These are phyloP conservation scores for Galerina sulciceps DNA, from an alignment of 768 basidiomycete genomes.

Conservation along the genomic window DNA sequence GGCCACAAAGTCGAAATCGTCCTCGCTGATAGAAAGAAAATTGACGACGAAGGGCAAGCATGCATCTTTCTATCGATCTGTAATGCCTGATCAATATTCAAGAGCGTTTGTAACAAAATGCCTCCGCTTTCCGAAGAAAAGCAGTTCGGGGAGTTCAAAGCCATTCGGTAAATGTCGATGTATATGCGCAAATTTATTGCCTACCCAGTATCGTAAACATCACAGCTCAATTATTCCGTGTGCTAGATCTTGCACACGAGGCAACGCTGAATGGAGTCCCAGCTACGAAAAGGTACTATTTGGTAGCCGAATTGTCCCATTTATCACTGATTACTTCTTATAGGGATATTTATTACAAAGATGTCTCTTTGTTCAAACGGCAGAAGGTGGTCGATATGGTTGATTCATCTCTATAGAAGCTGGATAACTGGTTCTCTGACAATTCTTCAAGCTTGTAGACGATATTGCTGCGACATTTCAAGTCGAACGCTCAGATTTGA, in stretches of 20 bases:
- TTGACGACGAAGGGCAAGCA: slow-evolving; percentile 27
- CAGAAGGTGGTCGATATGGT: slow-evolving; percentile 85
- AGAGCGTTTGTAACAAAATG: slow-evolving; percentile 24
- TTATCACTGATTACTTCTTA: slow-evolving; percentile 5
- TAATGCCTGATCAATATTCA: background rate
- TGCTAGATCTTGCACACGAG: slow-evolving; percentile 73
- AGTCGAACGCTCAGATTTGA: slow-evolving; percentile 74
- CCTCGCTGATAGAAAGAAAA: slow-evolving; percentile 38
- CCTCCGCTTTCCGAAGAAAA: slow-evolving; percentile 40
- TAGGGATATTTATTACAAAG: slow-evolving; percentile 90
- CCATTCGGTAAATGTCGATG: slow-evolving; percentile 37
- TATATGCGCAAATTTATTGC: slow-evolving; percentile 17
- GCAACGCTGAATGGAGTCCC: slow-evolving; percentile 59
- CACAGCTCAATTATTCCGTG: slow-evolving; percentile 69
- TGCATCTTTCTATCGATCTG: background rate
- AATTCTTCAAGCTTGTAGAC: slow-evolving; percentile 72
- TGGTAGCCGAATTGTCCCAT: background rate
- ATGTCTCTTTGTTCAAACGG: slow-evolving; percentile 75
- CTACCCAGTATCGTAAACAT: background rate
- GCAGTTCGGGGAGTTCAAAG: slow-evolving; percentile 38
- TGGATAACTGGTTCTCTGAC: background rate
- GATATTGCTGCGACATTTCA: slow-evolving; percentile 86
- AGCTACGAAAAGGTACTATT: slow-evolving; percentile 62
- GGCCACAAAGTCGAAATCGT: slow-evolving; percentile 35
- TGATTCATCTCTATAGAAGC: slow-evolving; percentile 14